phyloP scores from a whole-genome alignment of 1,139 yeast genomes.

The Taiozyma sp. region DNA sequence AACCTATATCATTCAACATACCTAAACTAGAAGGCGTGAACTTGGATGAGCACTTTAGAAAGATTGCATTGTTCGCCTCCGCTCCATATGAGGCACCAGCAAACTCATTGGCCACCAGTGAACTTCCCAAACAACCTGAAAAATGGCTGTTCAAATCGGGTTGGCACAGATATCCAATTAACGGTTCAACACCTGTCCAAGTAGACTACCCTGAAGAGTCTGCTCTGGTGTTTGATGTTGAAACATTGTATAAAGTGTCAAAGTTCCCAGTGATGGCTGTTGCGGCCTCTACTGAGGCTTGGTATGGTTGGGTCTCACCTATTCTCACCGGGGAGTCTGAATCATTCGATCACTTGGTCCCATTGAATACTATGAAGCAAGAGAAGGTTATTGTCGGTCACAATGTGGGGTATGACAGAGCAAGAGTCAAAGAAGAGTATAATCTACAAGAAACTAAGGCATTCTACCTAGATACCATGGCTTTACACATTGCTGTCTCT shows the following conservation, averaged over 20 bases:
- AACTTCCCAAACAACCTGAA: conserved; percentile 43
- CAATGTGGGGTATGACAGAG: conserved; percentile 87
- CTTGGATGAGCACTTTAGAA: conserved; percentile 81
- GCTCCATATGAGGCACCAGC: conserved; percentile 56
- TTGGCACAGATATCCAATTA: conserved; percentile 69
- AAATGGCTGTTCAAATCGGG: conserved; percentile 62
- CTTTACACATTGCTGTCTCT: conserved; percentile 82
- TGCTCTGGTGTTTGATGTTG: conserved; percentile 82
- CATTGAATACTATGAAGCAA: conserved; percentile 47
- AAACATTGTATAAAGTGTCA: conserved; percentile 71
- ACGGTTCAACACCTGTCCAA: conserved; percentile 35
- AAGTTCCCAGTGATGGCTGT: conserved; percentile 78
- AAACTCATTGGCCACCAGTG: conserved; percentile 32
- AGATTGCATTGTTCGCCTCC: conserved; percentile 54
- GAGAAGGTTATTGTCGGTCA: conserved; percentile 77
- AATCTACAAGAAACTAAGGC: conserved; percentile 58
- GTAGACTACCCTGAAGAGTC: conserved; percentile 64
- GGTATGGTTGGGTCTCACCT: conserved; percentile 98
- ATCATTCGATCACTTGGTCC: conserved; percentile 61
- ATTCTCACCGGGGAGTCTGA: conserved; percentile 47
- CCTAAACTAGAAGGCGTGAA: conserved; percentile 67
- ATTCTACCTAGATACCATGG: conserved; percentile 86
- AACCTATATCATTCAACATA: conserved; percentile 56
- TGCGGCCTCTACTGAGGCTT: conserved; percentile 71
- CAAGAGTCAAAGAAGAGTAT: conserved; percentile 82